Conservation (phyloP, 2,329 filamentous ascomycete species). For the Mycosphaerella arachidis region DNA sequence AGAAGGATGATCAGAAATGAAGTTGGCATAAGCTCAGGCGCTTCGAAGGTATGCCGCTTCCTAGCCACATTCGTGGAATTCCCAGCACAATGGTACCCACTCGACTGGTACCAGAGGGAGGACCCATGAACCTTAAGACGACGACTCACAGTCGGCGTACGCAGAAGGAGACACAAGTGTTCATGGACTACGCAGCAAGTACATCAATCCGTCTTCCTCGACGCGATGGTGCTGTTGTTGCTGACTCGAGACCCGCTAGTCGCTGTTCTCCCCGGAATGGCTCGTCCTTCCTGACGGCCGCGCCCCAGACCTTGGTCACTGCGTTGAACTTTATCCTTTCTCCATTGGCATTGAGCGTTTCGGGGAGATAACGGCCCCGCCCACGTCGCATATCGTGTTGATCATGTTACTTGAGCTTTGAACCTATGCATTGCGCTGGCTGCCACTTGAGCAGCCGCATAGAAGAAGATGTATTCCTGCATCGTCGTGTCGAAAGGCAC, state of each 20-base stretch:
- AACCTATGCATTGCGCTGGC: not conserved
- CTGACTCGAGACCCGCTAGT: not conserved
- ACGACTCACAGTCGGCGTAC: not conserved
- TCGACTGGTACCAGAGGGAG: not conserved
- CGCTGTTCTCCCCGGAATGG: not conserved
- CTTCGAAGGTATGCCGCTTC: not conserved
- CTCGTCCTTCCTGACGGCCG: not conserved
- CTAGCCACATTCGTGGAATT: constrained; percentile 2
- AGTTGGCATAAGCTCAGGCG: constrained; percentile 6
- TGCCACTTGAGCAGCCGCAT: not conserved
- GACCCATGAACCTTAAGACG: constrained; percentile 1
- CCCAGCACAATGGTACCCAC: constrained; percentile 6
- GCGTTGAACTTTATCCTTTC: constrained; percentile 8
- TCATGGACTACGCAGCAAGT: too few relatives aligned
- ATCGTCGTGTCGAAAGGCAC: too few relatives aligned
- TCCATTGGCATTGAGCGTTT: constrained; percentile 4
- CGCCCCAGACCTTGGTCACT: not conserved
- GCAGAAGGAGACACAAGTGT: not conserved
- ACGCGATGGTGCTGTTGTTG: not conserved
- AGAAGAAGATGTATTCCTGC: not conserved
- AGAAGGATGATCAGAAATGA: not conserved
- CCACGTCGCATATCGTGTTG: constrained; percentile 12
- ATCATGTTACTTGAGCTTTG: constrained; percentile 12
- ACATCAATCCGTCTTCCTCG: too few relatives aligned
- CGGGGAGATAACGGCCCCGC: constrained; percentile 14